Conservation (phyloP, 1,139 yeast species). For the Blastobotrys buckinghamii region DNA sequence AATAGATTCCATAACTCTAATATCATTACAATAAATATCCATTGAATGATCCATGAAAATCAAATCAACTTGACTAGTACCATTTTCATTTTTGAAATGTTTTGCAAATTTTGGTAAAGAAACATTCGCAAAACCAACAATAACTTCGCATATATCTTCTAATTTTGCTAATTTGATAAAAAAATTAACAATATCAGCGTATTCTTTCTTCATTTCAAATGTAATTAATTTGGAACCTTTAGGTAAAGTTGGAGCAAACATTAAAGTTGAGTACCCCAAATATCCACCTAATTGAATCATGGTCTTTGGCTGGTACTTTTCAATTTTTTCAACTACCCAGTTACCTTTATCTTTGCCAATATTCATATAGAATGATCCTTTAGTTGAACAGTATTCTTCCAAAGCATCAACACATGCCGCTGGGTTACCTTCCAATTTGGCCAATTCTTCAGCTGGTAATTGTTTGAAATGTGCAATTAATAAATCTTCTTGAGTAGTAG, state of each 20-base stretch:
- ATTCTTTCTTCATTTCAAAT: constrained; percentile 18
- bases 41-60: constrained; percentile 20
- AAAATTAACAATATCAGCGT: constrained; percentile 19
- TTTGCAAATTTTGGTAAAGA: constrained; percentile 15
- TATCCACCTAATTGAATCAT: constrained; percentile 11
- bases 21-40: constrained; percentile 15
- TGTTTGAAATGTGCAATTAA: too few species aligned
- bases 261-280: constrained; percentile 19
- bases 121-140: constrained; percentile 20
- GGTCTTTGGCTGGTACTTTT: constrained; percentile 1
- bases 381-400: too few species aligned
- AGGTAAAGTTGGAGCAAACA: constrained; percentile 20
- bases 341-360: constrained; percentile 9
- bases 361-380: constrained; percentile 4
- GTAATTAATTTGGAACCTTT: constrained; percentile 16
- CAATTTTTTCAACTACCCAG: neutral
- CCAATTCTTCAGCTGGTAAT: too few species aligned
- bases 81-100: neutral
- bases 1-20: constrained; percentile 12
- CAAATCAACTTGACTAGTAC: constrained; percentile 15
- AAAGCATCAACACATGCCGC: too few species aligned
- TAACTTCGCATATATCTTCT: constrained; percentile 17
- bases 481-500: too few species aligned
- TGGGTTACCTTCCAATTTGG: too few species aligned
- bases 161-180: constrained; percentile 19